phyloP scores from a whole-genome alignment of 139 green algal species.

The Ettlia oleoabundans region DNA sequence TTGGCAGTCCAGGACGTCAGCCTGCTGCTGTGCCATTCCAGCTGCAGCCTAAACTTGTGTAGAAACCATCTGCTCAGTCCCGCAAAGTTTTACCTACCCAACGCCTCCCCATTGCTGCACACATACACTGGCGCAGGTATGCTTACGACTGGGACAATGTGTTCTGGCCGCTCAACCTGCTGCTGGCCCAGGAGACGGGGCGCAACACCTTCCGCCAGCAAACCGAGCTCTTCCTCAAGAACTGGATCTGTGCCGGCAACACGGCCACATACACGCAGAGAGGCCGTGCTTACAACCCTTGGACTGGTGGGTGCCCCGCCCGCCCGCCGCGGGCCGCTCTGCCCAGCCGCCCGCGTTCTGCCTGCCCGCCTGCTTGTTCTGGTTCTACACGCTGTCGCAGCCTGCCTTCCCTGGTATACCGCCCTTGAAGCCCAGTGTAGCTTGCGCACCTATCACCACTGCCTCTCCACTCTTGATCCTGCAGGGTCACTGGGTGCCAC shows the following conservation, averaged over 20 bases:
- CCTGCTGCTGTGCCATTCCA: background rate
- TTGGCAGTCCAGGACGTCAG: too few species aligned
- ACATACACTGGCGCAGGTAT: constrained; percentile 8
- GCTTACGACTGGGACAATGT: constrained; percentile 64
- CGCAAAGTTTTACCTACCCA: background rate
- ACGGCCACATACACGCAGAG: constrained; percentile 52
- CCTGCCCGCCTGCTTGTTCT: too few species aligned
- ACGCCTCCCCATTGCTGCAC: background rate
- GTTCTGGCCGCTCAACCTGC: constrained; percentile 61
- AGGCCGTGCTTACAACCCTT: constrained; percentile 60
- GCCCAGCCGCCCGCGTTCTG: too few species aligned
- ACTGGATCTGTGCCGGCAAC: constrained; percentile 61
- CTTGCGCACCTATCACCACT: background rate
- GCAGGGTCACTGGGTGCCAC: constrained; percentile 60
- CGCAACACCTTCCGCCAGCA: constrained; percentile 53
- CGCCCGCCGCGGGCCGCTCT: too few species aligned
- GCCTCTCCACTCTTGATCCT: background rate
- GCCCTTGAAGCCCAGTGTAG: background rate
- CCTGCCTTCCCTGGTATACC: background rate
- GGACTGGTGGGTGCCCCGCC: background rate
- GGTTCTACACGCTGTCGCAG: too few species aligned
- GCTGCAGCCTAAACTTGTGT: background rate
- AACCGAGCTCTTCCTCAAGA: constrained; percentile 51
- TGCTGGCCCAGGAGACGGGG: constrained; percentile 63
- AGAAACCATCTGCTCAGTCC: too few species aligned